phyloP scores from a whole-genome alignment of 169 alveolate species.

The Neospora caninum region DNA sequence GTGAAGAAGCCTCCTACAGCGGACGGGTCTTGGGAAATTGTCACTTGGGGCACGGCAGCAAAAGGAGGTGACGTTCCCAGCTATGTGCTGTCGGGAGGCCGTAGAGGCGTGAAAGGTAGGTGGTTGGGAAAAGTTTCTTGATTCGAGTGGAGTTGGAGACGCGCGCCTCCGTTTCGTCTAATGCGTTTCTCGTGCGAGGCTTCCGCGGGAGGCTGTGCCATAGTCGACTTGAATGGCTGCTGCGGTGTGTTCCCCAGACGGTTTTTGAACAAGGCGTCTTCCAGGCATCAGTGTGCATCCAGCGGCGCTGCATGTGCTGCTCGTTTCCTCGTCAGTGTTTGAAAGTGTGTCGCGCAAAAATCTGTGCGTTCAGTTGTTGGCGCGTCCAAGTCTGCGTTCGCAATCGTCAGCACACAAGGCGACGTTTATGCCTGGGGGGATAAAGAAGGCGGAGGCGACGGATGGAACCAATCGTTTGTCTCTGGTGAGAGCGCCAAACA shows the following conservation, averaged over 20 bases:
- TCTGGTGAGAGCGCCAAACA: not conserved
- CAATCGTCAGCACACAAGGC: not conserved
- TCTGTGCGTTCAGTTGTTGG: not conserved
- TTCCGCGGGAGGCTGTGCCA: no score
- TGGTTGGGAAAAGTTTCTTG: not conserved
- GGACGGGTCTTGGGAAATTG: constrained; percentile 22
- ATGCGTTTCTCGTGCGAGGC: no score
- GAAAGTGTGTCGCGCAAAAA: no score
- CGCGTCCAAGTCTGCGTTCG: constrained; percentile 15
- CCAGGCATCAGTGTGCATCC: no score
- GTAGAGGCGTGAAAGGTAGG: constrained; percentile 19
- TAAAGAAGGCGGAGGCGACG: constrained; percentile 23
- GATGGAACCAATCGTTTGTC: not conserved
- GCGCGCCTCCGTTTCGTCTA: not conserved
- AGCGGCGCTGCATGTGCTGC: no score
- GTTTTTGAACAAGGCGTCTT: no score
- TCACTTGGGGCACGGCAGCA: not conserved
- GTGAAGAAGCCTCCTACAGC: not conserved
- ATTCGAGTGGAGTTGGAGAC: not conserved
- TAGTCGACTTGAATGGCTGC: no score
- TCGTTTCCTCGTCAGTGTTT: no score
- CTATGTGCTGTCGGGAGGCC: not conserved
- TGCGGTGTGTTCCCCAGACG: no score
- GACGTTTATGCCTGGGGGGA: constrained; percentile 27
- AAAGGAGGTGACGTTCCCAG: constrained; percentile 4